Percentiles rank a stretch among this genome's conserved stretches.
phyloP scores from a whole-genome alignment of 306 rosid genomes.

The Carpinus fangiana region DNA sequence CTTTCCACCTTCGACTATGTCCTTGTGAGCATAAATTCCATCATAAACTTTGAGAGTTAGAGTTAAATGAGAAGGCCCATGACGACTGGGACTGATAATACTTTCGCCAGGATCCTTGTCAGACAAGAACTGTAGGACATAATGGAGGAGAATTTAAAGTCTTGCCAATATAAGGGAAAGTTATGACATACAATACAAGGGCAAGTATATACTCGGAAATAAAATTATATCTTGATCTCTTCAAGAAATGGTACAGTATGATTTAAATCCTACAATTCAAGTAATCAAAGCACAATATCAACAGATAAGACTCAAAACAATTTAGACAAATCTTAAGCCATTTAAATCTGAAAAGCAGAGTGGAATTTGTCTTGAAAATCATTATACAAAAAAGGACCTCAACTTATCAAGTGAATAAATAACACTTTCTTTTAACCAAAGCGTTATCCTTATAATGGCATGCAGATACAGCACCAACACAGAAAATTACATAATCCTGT shows the following conservation, averaged over 20 bases:
- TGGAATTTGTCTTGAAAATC: neutral
- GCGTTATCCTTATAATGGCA: neutral
- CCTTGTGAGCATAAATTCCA: conserved; percentile 98
- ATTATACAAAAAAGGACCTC: neutral
- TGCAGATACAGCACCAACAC: neutral
- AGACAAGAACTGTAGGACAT: conserved; percentile 65
- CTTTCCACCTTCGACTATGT: conserved; percentile 96
- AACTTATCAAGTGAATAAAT: neutral
- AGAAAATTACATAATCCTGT: neutral
- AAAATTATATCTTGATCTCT: neutral
- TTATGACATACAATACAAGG: neutral
- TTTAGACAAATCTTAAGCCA: neutral
- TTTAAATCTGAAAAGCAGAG: neutral
- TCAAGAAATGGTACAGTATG: neutral
- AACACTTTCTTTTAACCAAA: neutral
- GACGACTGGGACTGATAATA: conserved; percentile 89
- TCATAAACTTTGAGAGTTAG: conserved; percentile 87
- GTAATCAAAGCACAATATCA: neutral
- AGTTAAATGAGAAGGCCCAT: conserved; percentile 90
- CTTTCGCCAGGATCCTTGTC: conserved; percentile 99
- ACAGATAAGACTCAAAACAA: neutral
- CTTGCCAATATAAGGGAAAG: neutral
- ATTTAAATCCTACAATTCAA: neutral
- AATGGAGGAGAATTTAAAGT: conserved; percentile 5
- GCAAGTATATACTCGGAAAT: neutral